Conservation (phyloP, 495 filamentous ascomycete species). For the Aspergillus coremiiformis region DNA sequence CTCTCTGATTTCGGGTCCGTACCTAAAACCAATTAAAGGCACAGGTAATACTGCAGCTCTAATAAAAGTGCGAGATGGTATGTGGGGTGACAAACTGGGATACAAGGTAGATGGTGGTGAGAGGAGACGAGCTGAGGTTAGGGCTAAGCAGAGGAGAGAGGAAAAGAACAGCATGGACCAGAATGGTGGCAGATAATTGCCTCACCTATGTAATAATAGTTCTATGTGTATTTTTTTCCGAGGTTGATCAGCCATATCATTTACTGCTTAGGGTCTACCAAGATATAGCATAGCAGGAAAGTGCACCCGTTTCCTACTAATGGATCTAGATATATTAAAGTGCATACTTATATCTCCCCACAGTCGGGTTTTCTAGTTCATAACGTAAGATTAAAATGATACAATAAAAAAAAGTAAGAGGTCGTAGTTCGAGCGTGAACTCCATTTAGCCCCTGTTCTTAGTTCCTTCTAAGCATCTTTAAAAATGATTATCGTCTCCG, state of each 20-base stretch:
- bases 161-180: constrained; percentile 24
- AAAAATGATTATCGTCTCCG: constrained; percentile 4
- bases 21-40: constrained; percentile 57
- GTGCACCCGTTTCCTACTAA: too few relatives aligned
- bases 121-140: constrained; percentile 74
- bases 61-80: constrained; percentile 66
- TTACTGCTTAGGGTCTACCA: too few relatives aligned
- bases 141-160: constrained; percentile 55
- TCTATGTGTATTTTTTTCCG: not conserved
- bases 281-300: too few relatives aligned
- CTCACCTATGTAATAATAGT: not conserved
- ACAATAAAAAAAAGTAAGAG: not conserved
- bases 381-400: not conserved
- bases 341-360: too few relatives aligned
- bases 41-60: constrained; percentile 50
- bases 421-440: not conserved
- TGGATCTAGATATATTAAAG: too few relatives aligned
- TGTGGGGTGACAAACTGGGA: constrained; percentile 81
- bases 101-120: constrained; percentile 96
- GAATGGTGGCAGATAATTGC: not conserved
- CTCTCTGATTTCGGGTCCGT: constrained; percentile 61
- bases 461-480: not conserved
- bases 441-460: not conserved
- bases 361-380: not conserved
- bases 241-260: not conserved